Evolutionary conservation across 345 rosid species (phyloP), one percentile per base, ranked within the genome.

Genomic region (Citrus medica): DNA sequence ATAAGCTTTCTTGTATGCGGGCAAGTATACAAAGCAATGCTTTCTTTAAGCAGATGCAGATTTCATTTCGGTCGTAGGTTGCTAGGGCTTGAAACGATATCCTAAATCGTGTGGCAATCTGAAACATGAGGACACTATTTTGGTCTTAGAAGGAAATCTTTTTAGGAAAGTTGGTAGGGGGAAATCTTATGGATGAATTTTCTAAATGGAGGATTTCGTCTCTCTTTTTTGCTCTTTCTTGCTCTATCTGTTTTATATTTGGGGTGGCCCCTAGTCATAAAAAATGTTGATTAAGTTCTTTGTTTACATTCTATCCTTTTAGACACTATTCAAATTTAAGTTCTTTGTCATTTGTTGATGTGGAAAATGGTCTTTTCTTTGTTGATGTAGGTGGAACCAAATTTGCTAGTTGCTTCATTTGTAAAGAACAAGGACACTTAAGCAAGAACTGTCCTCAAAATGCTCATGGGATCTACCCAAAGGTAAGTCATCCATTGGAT

Each of bases 381-480:
- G 66, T 35, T 60, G 14, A 74, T 84, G 75, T 81, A 96, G 98
- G 97, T 70, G 98, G 98, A 67, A 90, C 99, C 55, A 92, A 85
- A 79, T 94, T 86, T 24, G 99, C 99, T 66, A 89, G 84, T 80
- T 96, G 99, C 89, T 94, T 94, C 82, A 86, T 94, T 67, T 96
- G 99, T 73, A 90, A 94, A 51, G 91, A 81, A 82, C 84, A 59
- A 22, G 98, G 98, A 46, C 98, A 96, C 83, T 81, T 96, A 87
- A 96, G 99, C 83, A 96, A 94, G 89, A 84, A 89, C 72, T 96
- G 99, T 81, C 97, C 98, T 21, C 75, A 90, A 83, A 94, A 86
- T 88, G 74, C 91, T 69, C 92, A 83, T 68, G 98, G 99, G 78
- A 90, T 96, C 82, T 94, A 94, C 82, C 99, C 99, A 42, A 96